phyloP scores from a whole-genome alignment of 1,139 yeast genomes.

The Schwanniomyces etchellsii region DNA sequence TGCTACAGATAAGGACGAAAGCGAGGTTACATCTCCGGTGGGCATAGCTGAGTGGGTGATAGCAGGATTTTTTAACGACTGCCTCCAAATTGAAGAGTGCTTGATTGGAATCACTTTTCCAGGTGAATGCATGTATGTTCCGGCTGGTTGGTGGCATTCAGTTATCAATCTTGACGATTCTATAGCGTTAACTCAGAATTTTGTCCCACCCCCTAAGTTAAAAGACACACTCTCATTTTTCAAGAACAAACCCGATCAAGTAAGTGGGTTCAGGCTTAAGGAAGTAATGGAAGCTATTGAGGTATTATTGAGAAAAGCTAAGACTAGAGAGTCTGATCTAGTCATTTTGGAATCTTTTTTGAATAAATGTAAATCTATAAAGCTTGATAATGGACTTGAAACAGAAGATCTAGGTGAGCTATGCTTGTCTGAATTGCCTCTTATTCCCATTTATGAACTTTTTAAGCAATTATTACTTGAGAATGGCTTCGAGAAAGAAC shows the following conservation, averaged over 20 bases:
- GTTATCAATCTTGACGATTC: slow-evolving; percentile 79
- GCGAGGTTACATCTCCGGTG: slow-evolving; percentile 88
- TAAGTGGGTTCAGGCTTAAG: slow-evolving; percentile 70
- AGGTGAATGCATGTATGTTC: slow-evolving; percentile 84
- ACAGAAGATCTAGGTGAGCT: slow-evolving; percentile 43
- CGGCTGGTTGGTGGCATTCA: slow-evolving; percentile 95
- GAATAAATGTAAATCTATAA: slow-evolving; percentile 13
- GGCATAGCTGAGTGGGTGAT: slow-evolving; percentile 90
- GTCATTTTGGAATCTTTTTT: slow-evolving; percentile 10
- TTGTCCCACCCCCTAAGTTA: slow-evolving; percentile 63
- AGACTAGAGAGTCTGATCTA: slow-evolving; percentile 4
- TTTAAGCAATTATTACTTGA: slow-evolving; percentile 40
- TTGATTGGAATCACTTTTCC: slow-evolving; percentile 70
- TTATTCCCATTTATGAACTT: slow-evolving; percentile 55
- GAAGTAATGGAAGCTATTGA: slow-evolving; percentile 39
- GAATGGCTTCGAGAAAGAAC: slow-evolving; percentile 25
- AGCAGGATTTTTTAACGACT: slow-evolving; percentile 72
- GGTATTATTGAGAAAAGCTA: slow-evolving; percentile 12
- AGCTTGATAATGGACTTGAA: slow-evolving; percentile 18
- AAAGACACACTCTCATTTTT: slow-evolving; percentile 62
- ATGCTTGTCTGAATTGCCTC: slow-evolving; percentile 21
- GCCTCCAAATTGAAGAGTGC: slow-evolving; percentile 43
- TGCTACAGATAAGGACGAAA: slow-evolving; percentile 66
- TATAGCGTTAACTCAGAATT: slow-evolving; percentile 81
- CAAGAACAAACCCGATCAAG: slow-evolving; percentile 59